Evolutionary conservation across 2,329 filamentous ascomycete genomes (phyloP), one percentile per base, ranked within the genome.

Genomic region (Stachybotrys elegans): DNA sequence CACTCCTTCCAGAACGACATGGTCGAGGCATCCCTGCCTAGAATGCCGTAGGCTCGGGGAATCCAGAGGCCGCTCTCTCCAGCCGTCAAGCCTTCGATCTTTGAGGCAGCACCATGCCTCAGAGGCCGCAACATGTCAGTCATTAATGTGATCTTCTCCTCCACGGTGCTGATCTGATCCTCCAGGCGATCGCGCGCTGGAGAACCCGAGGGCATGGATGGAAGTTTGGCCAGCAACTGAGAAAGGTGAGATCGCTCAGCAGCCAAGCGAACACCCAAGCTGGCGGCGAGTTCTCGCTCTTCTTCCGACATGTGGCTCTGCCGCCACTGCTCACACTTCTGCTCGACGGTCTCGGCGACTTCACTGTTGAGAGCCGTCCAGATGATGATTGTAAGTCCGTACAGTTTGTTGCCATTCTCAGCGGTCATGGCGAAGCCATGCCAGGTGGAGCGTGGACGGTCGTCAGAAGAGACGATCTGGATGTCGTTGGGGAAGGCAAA

Each of bases 401-500:
- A 92, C 17, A 97, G 75, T 62, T 93, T 95, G 44, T 88, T 86
- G 56, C 89, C 92, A 60, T 97, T 91, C 44, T 88, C 87, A 19
- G 86, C 86, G 3, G 93, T 98, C 93, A 98, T 97, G 49, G 89
- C 91, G 60, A 98, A 98, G 40, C 93, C 93, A 67, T 98, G 93
- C 93, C 93, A 98, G 20, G 91, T 96, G n/a, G 93, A 92, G 49
- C 90, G 79, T 1, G 93, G 93, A 49, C 91, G 79, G 61, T 95
- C 89, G 58, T 98, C 93, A 2, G 91, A 91, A 2, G 93, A 96
- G 9, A 97, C 88, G 42, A 98, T 93, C 51, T 90, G 90, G 55
- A 98, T 93, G 63, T 98, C 93, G 65, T 97, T 96, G 37, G 93
- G 93, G 57, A 97, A 98, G 43, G 93, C 91, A 66, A 98, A 98